These are phyloP conservation scores for Amanita fuliginea DNA, from an alignment of 768 basidiomycete species.

Conservation along the genomic window DNA sequence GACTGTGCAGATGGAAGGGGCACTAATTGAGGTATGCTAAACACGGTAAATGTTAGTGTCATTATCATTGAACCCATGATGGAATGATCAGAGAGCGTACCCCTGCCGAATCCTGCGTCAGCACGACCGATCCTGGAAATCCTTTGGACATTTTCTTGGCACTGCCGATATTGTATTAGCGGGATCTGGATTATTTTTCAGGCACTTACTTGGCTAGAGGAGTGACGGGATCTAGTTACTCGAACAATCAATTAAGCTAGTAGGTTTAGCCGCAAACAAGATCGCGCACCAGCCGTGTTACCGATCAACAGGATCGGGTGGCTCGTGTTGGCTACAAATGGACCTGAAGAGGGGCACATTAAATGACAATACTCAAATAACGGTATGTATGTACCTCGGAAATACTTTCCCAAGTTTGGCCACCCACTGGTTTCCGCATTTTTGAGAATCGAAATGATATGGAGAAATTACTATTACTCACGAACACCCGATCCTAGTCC, in stretches of 20 bases:
- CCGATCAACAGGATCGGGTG: slow-evolving; percentile 20
- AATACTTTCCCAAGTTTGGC: background rate
- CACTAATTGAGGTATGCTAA: slow-evolving; percentile 23
- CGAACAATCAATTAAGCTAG: no score
- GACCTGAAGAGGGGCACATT: slow-evolving; percentile 10
- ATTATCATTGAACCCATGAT: no score
- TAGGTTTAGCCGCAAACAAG: background rate
- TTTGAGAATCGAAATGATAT: no score
- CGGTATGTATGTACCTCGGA: background rate
- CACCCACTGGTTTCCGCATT: background rate
- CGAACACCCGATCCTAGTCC: slow-evolving; percentile 19
- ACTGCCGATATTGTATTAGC: background rate
- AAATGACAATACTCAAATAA: background rate
- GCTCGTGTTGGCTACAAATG: slow-evolving; percentile 19
- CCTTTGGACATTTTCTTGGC: slow-evolving; percentile 10
- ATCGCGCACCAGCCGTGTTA: slow-evolving; percentile 12
- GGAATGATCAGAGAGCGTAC: background rate
- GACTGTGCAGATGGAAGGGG: slow-evolving; percentile 22
- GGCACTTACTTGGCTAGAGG: background rate
- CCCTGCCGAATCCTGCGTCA: slow-evolving; percentile 10
- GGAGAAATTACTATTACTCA: no score
- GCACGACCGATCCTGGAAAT: slow-evolving; percentile 9
- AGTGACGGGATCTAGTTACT: slow-evolving; percentile 5
- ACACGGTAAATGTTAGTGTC: background rate
- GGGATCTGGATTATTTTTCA: background rate